A percentile compares a stretch with the other conserved stretches of the same genome.
These are phyloP conservation scores for Serendipita vermifera DNA, from an alignment of 768 basidiomycete species.

Conservation along the genomic window DNA sequence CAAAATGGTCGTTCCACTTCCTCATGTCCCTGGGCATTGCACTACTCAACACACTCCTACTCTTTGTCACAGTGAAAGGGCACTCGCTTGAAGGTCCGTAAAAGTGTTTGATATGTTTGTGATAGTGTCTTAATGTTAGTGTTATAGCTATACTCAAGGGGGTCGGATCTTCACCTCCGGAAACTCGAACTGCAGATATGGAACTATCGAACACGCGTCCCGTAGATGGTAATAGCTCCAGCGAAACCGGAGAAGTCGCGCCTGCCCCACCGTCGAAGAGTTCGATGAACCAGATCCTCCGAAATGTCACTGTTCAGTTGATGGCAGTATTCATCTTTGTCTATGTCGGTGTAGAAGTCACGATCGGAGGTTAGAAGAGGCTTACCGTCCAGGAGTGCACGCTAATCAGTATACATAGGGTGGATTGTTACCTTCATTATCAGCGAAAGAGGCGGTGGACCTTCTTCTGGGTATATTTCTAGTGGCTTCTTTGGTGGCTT, in stretches of 20 bases:
- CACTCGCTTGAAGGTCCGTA: neutral
- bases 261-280: no score
- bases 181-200: no score
- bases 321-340: conserved; percentile 15
- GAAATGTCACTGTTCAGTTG: conserved; percentile 11
- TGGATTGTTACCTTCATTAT: conserved; percentile 59
- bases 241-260: no score
- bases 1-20: conserved; percentile 35
- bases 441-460: conserved; percentile 32
- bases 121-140: neutral
- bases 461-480: conserved; percentile 43
- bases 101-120: neutral
- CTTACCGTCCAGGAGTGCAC: neutral
- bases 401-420: conserved; percentile 23
- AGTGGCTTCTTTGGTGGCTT: conserved; percentile 19
- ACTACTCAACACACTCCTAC: conserved; percentile 12
- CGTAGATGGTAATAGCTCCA: no score
- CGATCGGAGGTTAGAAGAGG: conserved; percentile 13
- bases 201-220: no score
- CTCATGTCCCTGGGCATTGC: conserved; percentile 31
- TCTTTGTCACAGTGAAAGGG: neutral
- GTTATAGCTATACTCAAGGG: neutral
- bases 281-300: conserved; percentile 13
- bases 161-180: neutral
- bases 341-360: conserved; percentile 18